Base-by-base conservation (phyloP, 1,284 basidiomycete genomes). In the Moesziomyces sp. region DNA sequence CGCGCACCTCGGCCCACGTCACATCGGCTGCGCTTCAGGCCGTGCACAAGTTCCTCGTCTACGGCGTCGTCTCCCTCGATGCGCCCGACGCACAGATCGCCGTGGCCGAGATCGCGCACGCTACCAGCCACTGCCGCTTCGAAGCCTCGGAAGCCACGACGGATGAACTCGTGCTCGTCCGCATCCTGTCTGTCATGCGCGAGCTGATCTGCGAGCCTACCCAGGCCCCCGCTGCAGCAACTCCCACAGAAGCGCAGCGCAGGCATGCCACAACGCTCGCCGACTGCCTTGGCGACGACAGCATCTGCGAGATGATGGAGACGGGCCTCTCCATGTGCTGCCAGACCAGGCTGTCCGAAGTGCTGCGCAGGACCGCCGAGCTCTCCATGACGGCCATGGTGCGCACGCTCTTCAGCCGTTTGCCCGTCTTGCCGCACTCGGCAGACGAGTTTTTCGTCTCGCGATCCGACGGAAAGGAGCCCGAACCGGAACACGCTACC, bases 221-320 rank as follows among this genome's bases (percentile, higher is more conserved):
- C 14, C 35, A 68, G 21, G 28, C 45, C 33, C 35, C 63, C 10
- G 38, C 24, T 24, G 33, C 58, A 14, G 45, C 45, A 14, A 1
- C 16, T 3, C 19, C 45, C 10, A n/a, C 24, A 10, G 45, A 52
- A 13, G 49, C n/a, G 2, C 53, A 30, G 10, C 23, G 7, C 8
- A 57, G 60, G 26, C 60, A 40, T 9, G 18, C 54, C 5, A 45
- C 28, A 30, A 59, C 63, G 3, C 66, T 83, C 13, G 81, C 79
- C 10, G 77, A 83, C 47, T 58, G 64, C 49, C 76, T 84, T 10
- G 70, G 93, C 42, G 96, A 99, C 80, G 90, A 97, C 64, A 93
- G 94, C 83, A 91, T 99, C 21, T 99, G 97, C 84, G 96, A 98
- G 86, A 94, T 99, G 90, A 87, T 99, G 81, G 97, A 99, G 86